Evolutionary conservation across 371 early-diverging fungal species (phyloP).

Genomic region (Mucor saturninus): DNA sequence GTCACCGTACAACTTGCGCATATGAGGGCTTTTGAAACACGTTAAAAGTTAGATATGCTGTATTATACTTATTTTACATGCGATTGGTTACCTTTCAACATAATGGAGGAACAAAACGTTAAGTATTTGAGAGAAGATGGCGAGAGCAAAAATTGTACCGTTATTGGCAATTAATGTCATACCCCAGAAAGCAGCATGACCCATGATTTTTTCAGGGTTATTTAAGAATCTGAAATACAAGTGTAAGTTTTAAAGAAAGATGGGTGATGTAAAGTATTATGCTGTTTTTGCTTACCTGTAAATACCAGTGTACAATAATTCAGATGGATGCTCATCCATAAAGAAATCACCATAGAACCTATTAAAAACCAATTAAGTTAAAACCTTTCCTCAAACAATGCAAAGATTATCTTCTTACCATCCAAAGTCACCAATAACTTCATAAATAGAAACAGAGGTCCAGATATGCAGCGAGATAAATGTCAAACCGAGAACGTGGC

Average conservation of each 20-base stretch:
- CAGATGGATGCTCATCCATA: constrained; percentile 67
- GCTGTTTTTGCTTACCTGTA: constrained; percentile 63
- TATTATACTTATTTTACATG: not conserved
- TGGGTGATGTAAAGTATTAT: not conserved
- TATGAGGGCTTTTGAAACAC: constrained; percentile 65
- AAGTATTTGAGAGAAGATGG: constrained; percentile 80
- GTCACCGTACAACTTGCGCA: constrained; percentile 82
- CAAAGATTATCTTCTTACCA: constrained; percentile 52
- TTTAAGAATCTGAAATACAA: constrained; percentile 67
- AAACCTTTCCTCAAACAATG: not conserved
- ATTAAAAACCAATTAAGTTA: not conserved
- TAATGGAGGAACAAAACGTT: constrained; percentile 79
- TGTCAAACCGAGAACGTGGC: constrained; percentile 76
- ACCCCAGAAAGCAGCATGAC: constrained; percentile 90
- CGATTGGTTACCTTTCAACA: constrained; percentile 67
- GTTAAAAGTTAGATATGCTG: not conserved
- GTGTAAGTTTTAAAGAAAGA: constrained; percentile 3
- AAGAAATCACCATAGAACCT: constrained; percentile 87
- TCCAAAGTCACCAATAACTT: constrained; percentile 89
- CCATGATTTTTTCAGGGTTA: constrained; percentile 90
- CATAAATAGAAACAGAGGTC: constrained; percentile 84
- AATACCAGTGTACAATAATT: constrained; percentile 81
- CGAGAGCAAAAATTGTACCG: constrained; percentile 77
- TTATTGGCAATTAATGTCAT: constrained; percentile 82
- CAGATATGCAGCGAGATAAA: constrained; percentile 85